A percentile compares a stretch with the other conserved stretches of the same genome.
These are phyloP conservation scores for Candida sp. DNA, from an alignment of 1,139 yeast species.

Conservation along the genomic window DNA sequence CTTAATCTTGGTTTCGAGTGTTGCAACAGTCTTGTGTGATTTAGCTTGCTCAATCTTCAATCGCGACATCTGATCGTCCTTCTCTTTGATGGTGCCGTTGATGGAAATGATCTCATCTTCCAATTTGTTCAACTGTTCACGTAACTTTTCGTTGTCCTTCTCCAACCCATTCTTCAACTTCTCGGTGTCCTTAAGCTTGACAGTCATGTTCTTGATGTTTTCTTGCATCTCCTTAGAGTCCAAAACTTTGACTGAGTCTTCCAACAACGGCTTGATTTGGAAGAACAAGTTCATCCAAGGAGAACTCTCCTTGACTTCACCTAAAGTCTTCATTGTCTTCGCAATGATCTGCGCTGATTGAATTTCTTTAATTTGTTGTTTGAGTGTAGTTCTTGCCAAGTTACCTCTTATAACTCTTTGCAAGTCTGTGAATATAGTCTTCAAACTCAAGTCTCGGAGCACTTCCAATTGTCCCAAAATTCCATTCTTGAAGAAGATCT, in stretches of 20 bases:
- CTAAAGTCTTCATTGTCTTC: conserved; percentile 60
- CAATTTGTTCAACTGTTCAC: conserved; percentile 52
- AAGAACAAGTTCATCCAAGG: conserved; percentile 85
- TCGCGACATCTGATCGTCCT: conserved; percentile 26
- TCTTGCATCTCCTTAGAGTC: conserved; percentile 62
- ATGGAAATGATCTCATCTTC: conserved; percentile 42
- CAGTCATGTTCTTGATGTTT: conserved; percentile 37
- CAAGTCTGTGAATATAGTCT: conserved; percentile 58
- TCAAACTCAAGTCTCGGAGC: conserved; percentile 69
- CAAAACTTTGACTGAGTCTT: conserved; percentile 63
- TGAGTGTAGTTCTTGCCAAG: conserved; percentile 55
- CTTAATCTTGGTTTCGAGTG: conserved; percentile 17
- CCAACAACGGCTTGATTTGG: conserved; percentile 77
- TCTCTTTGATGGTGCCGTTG: conserved; percentile 28
- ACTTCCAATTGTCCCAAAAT: conserved; percentile 88
- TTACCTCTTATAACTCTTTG: conserved; percentile 76
- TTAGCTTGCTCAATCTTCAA: conserved; percentile 28
- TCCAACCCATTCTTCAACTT: conserved; percentile 46
- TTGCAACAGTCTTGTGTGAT: conserved; percentile 22
- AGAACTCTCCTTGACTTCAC: conserved; percentile 52
- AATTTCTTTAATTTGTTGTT: conserved; percentile 56
- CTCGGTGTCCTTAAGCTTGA: conserved; percentile 44
- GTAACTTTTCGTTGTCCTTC: conserved; percentile 51
- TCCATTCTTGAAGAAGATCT: conserved; percentile 94
- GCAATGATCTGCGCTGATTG: conserved; percentile 78